phyloP scores from a whole-genome alignment of 257 asterid species.

The Lithospermum erythrorhizon region DNA sequence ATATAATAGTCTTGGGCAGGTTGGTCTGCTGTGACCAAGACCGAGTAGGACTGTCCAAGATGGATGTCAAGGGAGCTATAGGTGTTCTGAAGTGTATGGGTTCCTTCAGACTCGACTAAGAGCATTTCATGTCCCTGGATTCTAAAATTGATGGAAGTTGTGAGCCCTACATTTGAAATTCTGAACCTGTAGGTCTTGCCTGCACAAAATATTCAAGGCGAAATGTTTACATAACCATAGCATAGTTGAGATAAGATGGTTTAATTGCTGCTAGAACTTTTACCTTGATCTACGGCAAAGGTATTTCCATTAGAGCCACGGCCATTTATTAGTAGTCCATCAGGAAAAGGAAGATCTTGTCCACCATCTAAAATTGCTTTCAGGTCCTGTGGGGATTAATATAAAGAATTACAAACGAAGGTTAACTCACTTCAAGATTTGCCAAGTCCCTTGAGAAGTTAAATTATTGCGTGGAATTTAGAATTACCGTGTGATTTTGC shows the following conservation, averaged over 20 bases:
- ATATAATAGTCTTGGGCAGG: slow-evolving; percentile 23
- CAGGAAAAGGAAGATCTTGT: slow-evolving; percentile 23
- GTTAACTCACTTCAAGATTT: neutral
- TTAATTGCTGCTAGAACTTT: neutral
- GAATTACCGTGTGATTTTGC: slow-evolving; percentile 21
- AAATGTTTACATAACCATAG: neutral
- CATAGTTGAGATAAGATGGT: neutral
- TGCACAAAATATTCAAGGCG: neutral
- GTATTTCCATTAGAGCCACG: slow-evolving; percentile 21
- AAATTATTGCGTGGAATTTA: neutral
- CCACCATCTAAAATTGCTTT: slow-evolving; percentile 25
- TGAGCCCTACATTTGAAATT: slow-evolving; percentile 23
- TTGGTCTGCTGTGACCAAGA: slow-evolving; percentile 23
- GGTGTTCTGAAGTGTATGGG: slow-evolving; percentile 22
- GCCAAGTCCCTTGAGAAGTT: neutral
- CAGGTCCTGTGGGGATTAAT: slow-evolving; percentile 9
- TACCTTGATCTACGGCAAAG: slow-evolving; percentile 17
- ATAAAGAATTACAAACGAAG: neutral
- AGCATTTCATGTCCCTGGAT: slow-evolving; percentile 27
- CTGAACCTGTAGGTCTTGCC: slow-evolving; percentile 28
- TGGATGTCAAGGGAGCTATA: slow-evolving; percentile 26
- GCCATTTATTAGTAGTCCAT: slow-evolving; percentile 23
- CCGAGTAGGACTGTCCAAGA: slow-evolving; percentile 27
- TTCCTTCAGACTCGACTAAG: slow-evolving; percentile 26
- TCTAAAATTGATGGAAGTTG: slow-evolving; percentile 23